Conservation (phyloP, 2,329 filamentous ascomycete species). For the Neofusicoccum ribis region DNA sequence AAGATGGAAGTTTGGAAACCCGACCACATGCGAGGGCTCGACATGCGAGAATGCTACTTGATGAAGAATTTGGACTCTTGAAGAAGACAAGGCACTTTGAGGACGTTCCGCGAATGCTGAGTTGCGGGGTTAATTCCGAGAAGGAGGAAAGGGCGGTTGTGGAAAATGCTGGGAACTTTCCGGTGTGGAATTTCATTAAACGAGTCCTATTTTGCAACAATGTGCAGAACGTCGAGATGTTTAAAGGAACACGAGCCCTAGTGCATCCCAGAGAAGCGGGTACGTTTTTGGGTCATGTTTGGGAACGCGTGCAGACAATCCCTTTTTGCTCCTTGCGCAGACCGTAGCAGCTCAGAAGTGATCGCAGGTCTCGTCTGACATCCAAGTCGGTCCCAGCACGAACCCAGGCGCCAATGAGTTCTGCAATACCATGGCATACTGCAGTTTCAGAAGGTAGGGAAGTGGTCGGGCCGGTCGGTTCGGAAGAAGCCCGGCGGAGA, state of each 20-base stretch:
- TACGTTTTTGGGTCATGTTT: background rate
- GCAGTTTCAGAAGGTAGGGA: background rate
- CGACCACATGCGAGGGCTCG: background rate
- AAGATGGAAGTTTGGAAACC: background rate
- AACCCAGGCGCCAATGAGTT: no score
- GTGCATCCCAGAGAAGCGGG: background rate
- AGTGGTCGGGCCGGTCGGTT: background rate
- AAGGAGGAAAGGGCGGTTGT: background rate
- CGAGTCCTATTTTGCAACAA: constrained; percentile 1
- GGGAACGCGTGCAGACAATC: background rate
- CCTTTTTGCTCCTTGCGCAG: background rate
- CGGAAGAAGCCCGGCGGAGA: background rate
- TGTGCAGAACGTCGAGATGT: background rate
- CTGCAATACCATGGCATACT: no score
- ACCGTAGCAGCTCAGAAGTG: background rate
- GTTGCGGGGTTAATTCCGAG: background rate
- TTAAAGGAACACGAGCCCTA: background rate
- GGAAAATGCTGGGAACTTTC: constrained; percentile 2
- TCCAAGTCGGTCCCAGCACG: no score
- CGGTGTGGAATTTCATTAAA: constrained; percentile 2
- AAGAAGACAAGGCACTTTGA: background rate
- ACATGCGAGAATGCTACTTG: background rate
- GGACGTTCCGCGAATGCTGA: background rate
- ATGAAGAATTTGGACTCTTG: background rate
- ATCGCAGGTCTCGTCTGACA: background rate